These are phyloP conservation scores for Vigna reflexopilosa DNA, from an alignment of 306 rosid genomes.

Conservation along the genomic window DNA sequence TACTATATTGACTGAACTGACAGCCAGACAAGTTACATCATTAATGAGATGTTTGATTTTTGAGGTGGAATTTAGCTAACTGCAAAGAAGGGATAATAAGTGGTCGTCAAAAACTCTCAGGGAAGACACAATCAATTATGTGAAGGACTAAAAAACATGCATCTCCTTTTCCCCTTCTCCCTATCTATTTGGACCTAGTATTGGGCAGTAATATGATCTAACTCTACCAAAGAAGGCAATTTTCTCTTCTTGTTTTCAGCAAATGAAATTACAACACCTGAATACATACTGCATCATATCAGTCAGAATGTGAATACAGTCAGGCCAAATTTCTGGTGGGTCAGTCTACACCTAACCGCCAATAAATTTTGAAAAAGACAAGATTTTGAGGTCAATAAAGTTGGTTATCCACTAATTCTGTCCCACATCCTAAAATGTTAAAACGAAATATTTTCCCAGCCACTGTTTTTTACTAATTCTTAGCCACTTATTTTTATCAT, in stretches of 20 bases:
- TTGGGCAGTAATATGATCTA: slow-evolving; percentile 33
- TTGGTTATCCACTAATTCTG: slow-evolving; percentile 81
- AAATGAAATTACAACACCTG: slow-evolving; percentile 45
- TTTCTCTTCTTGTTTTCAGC: slow-evolving; percentile 35
- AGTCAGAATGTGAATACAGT: slow-evolving; percentile 42
- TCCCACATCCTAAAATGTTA: slow-evolving; percentile 67
- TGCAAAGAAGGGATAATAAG: slow-evolving; percentile 4
- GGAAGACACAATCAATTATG: slow-evolving; percentile 48
- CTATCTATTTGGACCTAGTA: slow-evolving; percentile 38
- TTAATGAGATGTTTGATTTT: slow-evolving; percentile 20
- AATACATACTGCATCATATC: slow-evolving; percentile 35
- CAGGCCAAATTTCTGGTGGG: slow-evolving; percentile 59
- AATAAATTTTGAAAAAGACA: slow-evolving; percentile 64
- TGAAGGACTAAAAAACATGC: slow-evolving; percentile 44
- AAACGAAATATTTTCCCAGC: slow-evolving; percentile 46
- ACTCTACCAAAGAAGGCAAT: slow-evolving; percentile 17
- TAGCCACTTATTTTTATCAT: slow-evolving; percentile 24
- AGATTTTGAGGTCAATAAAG: slow-evolving; percentile 87
- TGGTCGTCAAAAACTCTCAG: slow-evolving; percentile 42
- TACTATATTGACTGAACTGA: slow-evolving; percentile 38
- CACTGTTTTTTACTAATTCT: slow-evolving; percentile 14
- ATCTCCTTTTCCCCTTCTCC: slow-evolving; percentile 41
- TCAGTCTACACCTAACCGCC: slow-evolving; percentile 61
- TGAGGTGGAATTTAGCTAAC: slow-evolving; percentile 41
- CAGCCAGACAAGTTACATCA: slow-evolving; percentile 52